These are phyloP conservation scores for Rhododendron griersonianum DNA, from an alignment of 148 eudicot species.

Conservation along the genomic window DNA sequence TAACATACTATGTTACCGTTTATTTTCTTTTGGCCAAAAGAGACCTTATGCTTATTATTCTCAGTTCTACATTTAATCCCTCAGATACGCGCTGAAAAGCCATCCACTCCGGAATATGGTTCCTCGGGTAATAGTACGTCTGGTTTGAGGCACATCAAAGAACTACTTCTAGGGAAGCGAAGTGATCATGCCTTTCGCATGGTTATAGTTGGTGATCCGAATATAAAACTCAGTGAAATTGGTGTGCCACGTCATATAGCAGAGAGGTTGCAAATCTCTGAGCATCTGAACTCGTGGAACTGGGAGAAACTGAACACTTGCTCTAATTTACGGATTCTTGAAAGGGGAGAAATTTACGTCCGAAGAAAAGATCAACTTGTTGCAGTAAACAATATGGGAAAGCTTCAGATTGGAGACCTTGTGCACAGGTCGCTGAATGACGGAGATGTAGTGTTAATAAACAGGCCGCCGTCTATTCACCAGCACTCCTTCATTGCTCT, in stretches of 20 bases:
- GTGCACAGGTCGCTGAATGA: constrained; percentile 63
- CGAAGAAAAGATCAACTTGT: constrained; percentile 58
- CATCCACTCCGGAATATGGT: constrained; percentile 34
- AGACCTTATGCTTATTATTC: not conserved
- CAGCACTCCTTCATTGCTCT: constrained; percentile 81
- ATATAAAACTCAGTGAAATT: constrained; percentile 61
- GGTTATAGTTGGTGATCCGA: constrained; percentile 87
- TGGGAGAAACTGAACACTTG: constrained; percentile 49
- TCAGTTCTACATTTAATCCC: constrained; percentile 11
- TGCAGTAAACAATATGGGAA: constrained; percentile 41
- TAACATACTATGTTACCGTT: constrained; percentile 2
- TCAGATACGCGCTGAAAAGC: constrained; percentile 75
- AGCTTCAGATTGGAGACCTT: constrained; percentile 59
- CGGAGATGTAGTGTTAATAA: constrained; percentile 80
- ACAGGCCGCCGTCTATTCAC: constrained; percentile 94
- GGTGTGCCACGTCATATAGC: constrained; percentile 76
- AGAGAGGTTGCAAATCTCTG: constrained; percentile 63
- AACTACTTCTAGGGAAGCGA: constrained; percentile 72
- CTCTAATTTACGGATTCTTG: constrained; percentile 51
- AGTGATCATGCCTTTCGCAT: constrained; percentile 76
- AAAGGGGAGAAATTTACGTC: constrained; percentile 50
- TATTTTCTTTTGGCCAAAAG: constrained; percentile 2
- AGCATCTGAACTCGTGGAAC: constrained; percentile 61
- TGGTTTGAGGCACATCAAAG: constrained; percentile 77
- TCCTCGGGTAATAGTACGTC: constrained; percentile 33